phyloP scores from a whole-genome alignment of 202 grass and related monocot genomes.

The Cymbopogon flexuosus region DNA sequence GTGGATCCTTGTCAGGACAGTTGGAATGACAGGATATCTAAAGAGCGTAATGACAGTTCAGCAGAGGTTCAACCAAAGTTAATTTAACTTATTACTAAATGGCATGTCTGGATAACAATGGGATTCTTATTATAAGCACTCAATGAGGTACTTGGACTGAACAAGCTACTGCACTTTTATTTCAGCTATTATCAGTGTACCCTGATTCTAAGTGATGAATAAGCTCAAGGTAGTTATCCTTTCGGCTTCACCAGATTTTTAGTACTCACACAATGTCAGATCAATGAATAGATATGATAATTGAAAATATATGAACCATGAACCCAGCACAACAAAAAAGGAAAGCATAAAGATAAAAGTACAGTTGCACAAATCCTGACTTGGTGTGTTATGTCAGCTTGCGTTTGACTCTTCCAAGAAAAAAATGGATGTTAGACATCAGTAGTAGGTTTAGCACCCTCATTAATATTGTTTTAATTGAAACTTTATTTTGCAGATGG shows the following conservation, averaged over 20 bases:
- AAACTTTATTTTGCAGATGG: background rate
- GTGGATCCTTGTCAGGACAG: constrained; percentile 78
- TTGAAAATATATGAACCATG: background rate
- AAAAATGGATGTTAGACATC: background rate
- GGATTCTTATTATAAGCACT: background rate
- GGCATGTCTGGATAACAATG: background rate
- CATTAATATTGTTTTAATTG: background rate
- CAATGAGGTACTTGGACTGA: background rate
- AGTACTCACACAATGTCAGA: background rate
- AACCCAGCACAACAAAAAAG: background rate
- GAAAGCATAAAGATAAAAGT: background rate
- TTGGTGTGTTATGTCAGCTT: background rate
- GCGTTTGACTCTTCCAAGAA: background rate
- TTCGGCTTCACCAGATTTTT: constrained; percentile 12
- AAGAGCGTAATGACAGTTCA: constrained; percentile 28
- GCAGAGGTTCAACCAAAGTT: constrained; percentile 10
- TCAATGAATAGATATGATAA: background rate
- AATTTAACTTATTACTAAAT: constrained; percentile 24
- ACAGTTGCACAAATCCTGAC: background rate
- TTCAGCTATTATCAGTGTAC: constrained; percentile 15
- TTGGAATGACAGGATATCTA: constrained; percentile 90
- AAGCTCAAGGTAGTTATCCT: constrained; percentile 11
- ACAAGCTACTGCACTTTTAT: constrained; percentile 9
- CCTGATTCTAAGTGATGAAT: background rate
- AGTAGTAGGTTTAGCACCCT: background rate